Conservation (phyloP, 176 grass and related monocot species). For the Secale cereale region DNA sequence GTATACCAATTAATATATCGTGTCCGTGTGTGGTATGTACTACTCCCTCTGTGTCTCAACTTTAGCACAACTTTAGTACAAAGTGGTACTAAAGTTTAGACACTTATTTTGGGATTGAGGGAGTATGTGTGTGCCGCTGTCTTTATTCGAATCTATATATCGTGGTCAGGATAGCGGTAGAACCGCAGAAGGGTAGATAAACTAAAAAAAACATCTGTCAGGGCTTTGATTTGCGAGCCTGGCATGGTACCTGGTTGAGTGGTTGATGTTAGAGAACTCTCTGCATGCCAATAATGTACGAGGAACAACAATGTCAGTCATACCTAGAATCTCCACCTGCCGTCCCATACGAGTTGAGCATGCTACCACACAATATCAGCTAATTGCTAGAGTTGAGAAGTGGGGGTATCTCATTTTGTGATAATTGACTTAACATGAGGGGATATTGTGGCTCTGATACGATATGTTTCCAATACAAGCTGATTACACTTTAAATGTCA, state of each 20-base stretch:
- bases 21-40: not conserved
- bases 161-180: not conserved
- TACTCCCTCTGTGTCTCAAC: too few species aligned
- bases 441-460: not conserved
- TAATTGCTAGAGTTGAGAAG: not conserved
- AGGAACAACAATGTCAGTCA: not conserved
- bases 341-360: not conserved
- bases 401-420: not conserved
- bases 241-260: not conserved
- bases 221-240: not conserved
- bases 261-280: not conserved
- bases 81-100: too few species aligned
- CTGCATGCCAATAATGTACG: not conserved
- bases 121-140: not conserved
- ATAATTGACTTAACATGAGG: not conserved
- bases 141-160: not conserved
- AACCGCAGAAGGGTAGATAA: not conserved
- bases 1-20: not conserved
- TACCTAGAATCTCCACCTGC: not conserved
- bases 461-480: not conserved
- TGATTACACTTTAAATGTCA: not conserved
- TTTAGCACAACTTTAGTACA: too few species aligned
- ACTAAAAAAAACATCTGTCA: not conserved
- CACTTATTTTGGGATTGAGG: too few species aligned
- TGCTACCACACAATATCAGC: not conserved